A percentile compares a stretch with the other conserved stretches of the same genome.
These are phyloP conservation scores for Amanita fuliginea DNA, from an alignment of 768 basidiomycete species.

Conservation along the genomic window DNA sequence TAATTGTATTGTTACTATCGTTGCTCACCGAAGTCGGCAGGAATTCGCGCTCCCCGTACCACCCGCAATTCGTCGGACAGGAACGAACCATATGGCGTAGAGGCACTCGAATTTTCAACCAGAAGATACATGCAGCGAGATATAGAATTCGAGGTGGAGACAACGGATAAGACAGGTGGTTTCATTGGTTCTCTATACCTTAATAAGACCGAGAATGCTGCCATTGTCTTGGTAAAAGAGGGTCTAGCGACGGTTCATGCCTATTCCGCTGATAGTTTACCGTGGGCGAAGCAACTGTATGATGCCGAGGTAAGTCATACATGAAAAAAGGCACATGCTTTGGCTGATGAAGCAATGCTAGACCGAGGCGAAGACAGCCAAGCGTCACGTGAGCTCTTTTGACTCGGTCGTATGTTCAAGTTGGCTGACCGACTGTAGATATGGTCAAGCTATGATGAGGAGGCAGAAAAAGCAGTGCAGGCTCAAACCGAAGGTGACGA, in stretches of 20 bases:
- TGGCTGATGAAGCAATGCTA: constrained; percentile 15
- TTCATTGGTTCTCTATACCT: constrained; percentile 85
- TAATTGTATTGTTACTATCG: not conserved
- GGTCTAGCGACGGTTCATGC: constrained; percentile 83
- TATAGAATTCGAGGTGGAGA: constrained; percentile 86
- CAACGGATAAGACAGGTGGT: constrained; percentile 88
- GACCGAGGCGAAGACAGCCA: constrained; percentile 74
- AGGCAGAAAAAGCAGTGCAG: constrained; percentile 47
- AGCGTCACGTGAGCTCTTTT: constrained; percentile 56
- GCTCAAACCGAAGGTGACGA: constrained; percentile 32
- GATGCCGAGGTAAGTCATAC: constrained; percentile 60
- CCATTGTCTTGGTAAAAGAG: constrained; percentile 72
- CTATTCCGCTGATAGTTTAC: constrained; percentile 74
- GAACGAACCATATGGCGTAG: constrained; percentile 78
- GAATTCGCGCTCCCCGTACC: constrained; percentile 84
- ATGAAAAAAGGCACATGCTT: constrained; percentile 1
- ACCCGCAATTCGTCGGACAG: constrained; percentile 76
- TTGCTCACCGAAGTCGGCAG: constrained; percentile 23
- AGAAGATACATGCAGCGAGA: constrained; percentile 89
- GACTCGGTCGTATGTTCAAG: not conserved
- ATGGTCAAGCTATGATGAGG: constrained; percentile 78
- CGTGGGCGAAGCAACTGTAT: constrained; percentile 71
- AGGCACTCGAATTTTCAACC: constrained; percentile 71
- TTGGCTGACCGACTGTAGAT: constrained; percentile 37
- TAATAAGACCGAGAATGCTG: constrained; percentile 82